Evolutionary conservation across 768 basidiomycete species (phyloP).

Genomic region (Psilocybe cubensis): DNA sequence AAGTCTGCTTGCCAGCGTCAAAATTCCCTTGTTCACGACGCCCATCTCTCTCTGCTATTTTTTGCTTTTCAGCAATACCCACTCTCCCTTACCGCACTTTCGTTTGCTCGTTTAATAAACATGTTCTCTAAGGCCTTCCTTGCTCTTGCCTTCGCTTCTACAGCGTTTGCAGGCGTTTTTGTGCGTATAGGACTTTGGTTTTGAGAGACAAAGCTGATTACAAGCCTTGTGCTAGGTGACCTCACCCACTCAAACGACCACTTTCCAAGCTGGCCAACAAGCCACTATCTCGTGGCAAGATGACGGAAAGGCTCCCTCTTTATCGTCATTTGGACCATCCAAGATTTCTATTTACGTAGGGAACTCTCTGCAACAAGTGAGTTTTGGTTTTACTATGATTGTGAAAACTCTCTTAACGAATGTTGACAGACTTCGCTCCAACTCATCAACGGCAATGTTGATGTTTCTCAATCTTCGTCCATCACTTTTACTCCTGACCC

Average conservation of each 20-base stretch:
- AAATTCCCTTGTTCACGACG: conserved; percentile 21
- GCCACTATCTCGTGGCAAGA: conserved; percentile 66
- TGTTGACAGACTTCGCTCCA: conserved; percentile 56
- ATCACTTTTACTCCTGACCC: conserved; percentile 57
- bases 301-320: conserved; percentile 45
- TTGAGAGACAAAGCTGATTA: conserved; percentile 14
- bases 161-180: conserved; percentile 58
- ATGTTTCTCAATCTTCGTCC: conserved; percentile 52
- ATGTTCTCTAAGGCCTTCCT: conserved; percentile 58
- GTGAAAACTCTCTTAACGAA: neutral
- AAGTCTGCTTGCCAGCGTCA: conserved; percentile 10
- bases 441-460: conserved; percentile 43
- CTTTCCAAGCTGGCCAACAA: conserved; percentile 51
- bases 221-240: conserved; percentile 52
- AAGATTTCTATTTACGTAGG: conserved; percentile 67
- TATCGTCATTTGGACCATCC: conserved; percentile 53
- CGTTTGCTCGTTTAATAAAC: conserved; percentile 27
- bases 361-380: conserved; percentile 63
- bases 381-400: conserved; percentile 3
- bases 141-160: conserved; percentile 53
- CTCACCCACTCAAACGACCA: conserved; percentile 48
- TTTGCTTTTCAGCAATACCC: conserved; percentile 23
- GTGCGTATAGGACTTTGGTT: conserved; percentile 34
- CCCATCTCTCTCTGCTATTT: conserved; percentile 17
- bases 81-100: conserved; percentile 41